Conservation (phyloP, 2,329 filamentous ascomycete genomes). For the Teratosphaeria gauchensis region DNA sequence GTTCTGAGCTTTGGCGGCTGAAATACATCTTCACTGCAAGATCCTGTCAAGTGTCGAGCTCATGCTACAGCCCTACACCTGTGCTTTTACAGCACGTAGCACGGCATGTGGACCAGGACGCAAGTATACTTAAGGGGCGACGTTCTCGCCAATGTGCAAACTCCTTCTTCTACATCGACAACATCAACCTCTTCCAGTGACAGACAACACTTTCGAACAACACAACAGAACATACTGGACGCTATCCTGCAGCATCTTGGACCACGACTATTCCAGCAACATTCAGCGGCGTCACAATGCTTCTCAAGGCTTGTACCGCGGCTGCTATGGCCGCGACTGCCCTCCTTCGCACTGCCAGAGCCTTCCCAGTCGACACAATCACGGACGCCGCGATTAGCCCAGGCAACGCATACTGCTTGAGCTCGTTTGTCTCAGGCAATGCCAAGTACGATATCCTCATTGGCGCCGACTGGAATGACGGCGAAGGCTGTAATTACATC, state of each 20-base stretch:
- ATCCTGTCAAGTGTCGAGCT: too few relatives aligned
- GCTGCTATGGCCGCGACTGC: neutral
- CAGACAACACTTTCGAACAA: too few relatives aligned
- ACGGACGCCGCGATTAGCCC: neutral
- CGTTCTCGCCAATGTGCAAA: too few relatives aligned
- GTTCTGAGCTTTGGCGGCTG: too few relatives aligned
- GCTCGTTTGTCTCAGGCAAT: neutral
- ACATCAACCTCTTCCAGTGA: too few relatives aligned
- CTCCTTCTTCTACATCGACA: too few relatives aligned
- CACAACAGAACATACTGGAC: too few relatives aligned
- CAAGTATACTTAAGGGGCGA: too few relatives aligned
- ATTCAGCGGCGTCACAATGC: neutral
- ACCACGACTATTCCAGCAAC: neutral
- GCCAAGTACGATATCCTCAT: neutral
- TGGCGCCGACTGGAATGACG: neutral
- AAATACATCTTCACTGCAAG: too few relatives aligned
- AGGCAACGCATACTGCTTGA: neutral
- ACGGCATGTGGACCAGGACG: too few relatives aligned
- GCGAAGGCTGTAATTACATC: neutral
- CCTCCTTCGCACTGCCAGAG: neutral
- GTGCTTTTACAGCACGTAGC: too few relatives aligned
- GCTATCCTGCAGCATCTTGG: neutral
- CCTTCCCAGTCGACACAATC: neutral
- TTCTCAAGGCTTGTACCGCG: neutral
- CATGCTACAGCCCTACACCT: too few relatives aligned